phyloP scores from a whole-genome alignment of 768 basidiomycete genomes.

The Candolleomyces eurysporus region DNA sequence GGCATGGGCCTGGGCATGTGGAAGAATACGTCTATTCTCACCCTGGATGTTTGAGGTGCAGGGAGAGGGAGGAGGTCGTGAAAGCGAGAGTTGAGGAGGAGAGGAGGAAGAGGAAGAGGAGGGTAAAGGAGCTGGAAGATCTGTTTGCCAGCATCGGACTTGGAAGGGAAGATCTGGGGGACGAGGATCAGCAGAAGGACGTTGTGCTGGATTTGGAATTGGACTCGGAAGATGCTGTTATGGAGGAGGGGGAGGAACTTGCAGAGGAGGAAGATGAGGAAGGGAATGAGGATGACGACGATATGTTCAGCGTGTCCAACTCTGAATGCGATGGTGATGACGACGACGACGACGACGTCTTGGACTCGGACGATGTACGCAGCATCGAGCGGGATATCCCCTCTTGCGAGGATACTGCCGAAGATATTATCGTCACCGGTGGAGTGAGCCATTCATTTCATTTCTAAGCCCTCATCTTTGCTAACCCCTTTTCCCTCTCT shows the following conservation, averaged over 20 bases:
- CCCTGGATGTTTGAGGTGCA: constrained; percentile 9
- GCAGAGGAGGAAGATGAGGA: constrained; percentile 24
- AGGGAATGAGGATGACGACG: background rate
- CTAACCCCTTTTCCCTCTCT: background rate
- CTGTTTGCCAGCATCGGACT: constrained; percentile 14
- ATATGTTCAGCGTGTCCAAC: background rate
- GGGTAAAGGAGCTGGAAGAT: constrained; percentile 10
- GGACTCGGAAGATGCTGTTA: constrained; percentile 2
- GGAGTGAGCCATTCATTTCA: constrained; percentile 36
- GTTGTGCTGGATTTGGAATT: background rate
- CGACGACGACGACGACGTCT: constrained; percentile 23
- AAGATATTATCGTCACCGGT: constrained; percentile 61
- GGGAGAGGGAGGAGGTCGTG: constrained; percentile 16
- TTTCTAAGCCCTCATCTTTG: constrained; percentile 2
- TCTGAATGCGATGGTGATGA: constrained; percentile 14
- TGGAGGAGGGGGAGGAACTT: constrained; percentile 21
- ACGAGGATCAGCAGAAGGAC: constrained; percentile 26
- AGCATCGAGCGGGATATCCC: constrained; percentile 36
- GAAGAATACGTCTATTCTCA: background rate
- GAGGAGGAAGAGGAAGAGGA: constrained; percentile 11
- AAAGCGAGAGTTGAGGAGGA: constrained; percentile 7
- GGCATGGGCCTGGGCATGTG: constrained; percentile 1
- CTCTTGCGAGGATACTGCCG: background rate
- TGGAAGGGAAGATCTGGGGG: background rate
- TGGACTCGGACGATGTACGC: constrained; percentile 21